Base-by-base conservation (phyloP, 345 rosid species). In the Mangifera indica region DNA sequence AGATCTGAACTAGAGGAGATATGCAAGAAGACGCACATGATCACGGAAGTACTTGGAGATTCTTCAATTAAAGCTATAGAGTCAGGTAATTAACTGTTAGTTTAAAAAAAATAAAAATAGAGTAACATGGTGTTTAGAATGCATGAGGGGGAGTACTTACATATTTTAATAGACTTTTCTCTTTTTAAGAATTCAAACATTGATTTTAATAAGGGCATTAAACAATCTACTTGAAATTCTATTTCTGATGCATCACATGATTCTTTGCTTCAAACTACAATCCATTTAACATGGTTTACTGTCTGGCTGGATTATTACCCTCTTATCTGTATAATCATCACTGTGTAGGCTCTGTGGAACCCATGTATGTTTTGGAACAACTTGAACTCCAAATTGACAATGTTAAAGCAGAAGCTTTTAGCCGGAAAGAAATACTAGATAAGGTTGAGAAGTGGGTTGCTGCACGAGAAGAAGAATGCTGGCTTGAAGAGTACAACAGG, bases 401-500 rank as follows among this genome's bases (percentile, higher is more conserved):
- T 65, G 88, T 81, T 40, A 89, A 80, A 81, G 91, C 72, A 49
- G 93, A 87, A 81, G 85, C 90, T 74, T 77, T 65, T 69, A 83
- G 89, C 77, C 80, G 95, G 76, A 89, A 84, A 67, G 93, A 91
- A 53, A 87, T 89, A 78, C 83, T 91, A 0, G 93, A 89, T 69
- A 91, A 81, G 66, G 84, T 88, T 65, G 95, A 86, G 80, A 91
- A 89, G 67, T 89, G 97, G 95, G 74, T 83, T 72, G 67, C 79
- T 52, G 93, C 91, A 25, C 82, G 91, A 66, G 90, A 84, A 80
- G 95, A 88, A 79, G 97, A 91, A 75, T 76, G 80, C 22, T 91
- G 97, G 97, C 86, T 91, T 7, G 93, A 89, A 66, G 91, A 91
- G 69, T 89, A 91, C 82, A 89, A 82, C 76, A 79, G 90, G 76